Percentiles rank a stretch among this genome's conserved stretches.
Conservation (phyloP, 2,329 filamentous ascomycete genomes). For the Fonsecaea monophora region DNA sequence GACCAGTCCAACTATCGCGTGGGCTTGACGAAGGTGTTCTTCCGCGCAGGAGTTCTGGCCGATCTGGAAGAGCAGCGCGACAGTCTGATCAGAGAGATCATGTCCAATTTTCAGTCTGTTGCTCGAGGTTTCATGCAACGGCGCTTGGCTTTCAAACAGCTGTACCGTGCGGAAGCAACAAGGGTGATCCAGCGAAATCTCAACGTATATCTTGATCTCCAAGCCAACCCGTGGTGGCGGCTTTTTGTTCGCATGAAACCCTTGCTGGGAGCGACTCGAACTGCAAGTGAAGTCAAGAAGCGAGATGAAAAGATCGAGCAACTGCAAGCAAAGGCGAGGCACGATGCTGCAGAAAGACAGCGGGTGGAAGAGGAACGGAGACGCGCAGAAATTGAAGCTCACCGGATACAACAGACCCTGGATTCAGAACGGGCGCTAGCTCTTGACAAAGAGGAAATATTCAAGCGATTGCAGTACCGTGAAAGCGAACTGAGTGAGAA, state of each 20-base stretch:
- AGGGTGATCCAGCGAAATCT: constrained; percentile 95
- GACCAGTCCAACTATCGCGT: constrained; percentile 89
- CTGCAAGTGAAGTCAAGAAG: constrained; percentile 91
- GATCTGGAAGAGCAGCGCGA: constrained; percentile 97
- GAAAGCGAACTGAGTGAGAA: constrained; percentile 93
- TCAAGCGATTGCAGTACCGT: constrained; percentile 90
- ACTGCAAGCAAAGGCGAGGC: constrained; percentile 81
- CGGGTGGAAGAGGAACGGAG: constrained; percentile 90
- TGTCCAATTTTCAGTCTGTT: constrained; percentile 89
- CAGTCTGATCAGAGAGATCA: constrained; percentile 88
- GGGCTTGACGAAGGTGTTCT: constrained; percentile 96
- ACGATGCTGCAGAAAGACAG: constrained; percentile 75
- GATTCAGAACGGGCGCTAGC: constrained; percentile 96
- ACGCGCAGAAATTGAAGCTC: constrained; percentile 83
- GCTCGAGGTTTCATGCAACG: constrained; percentile 89
- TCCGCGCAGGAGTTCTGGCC: constrained; percentile 91
- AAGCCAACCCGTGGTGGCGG: constrained; percentile 96
- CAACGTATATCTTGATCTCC: constrained; percentile 86
- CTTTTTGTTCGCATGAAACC: constrained; percentile 95
- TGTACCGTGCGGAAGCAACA: constrained; percentile 94
- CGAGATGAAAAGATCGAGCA: constrained; percentile 91
- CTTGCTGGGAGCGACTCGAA: constrained; percentile 86
- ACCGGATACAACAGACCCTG: constrained; percentile 88
- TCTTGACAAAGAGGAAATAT: constrained; percentile 98
- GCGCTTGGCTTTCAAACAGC: constrained; percentile 85